Evolutionary conservation across 2,329 filamentous ascomycete species (phyloP), one percentile per base, ranked within the genome.

Genomic region (Lomentospora prolificans): DNA sequence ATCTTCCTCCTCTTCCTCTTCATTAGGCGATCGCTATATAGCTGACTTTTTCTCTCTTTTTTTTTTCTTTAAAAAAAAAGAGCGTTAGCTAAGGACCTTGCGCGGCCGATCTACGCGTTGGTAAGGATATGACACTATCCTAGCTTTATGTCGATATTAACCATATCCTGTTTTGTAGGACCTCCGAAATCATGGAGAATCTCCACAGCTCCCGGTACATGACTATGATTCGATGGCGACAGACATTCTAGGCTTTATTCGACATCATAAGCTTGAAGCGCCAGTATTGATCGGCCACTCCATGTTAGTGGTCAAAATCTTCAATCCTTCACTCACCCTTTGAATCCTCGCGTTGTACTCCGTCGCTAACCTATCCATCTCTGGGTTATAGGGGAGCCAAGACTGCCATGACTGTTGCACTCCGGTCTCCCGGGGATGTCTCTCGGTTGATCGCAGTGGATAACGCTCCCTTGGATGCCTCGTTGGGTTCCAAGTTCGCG

Each of bases 141-240:
- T 46, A 31, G 36, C 31, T 52, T 3, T 8, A 50, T 61, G 51
- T 8, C 27, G n/a, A 10, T 27, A 50, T 53, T 64, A 57, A 61
- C 53, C 10, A 12, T 56, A 31, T 58, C 61, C 58, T 22, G 36
- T 53, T 41, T 56, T 27, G 48, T 59, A 90, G 87, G 92, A 97
- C 68, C 80, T 96, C 17, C 83, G 92, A 62, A 97, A 97, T 66
- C 92, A 97, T 73, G 92, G 92, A 64, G 86, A 95, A 39, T 95
- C 90, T 1, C 88, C 90, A 1, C 91, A 96, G 70, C 69, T 83
- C 53, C 72, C 76, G 0, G 75, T 75, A 1, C 94, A 97, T 69
- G 86, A 92, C 72, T 97, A 97, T 69, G 69, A 72, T 1, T 78
- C 82, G 48, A 90, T 97, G 80, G 89, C 92, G 3, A 80, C 85